Conservation (phyloP, 768 basidiomycete species). For the Pleurotus salmoneostramineus region DNA sequence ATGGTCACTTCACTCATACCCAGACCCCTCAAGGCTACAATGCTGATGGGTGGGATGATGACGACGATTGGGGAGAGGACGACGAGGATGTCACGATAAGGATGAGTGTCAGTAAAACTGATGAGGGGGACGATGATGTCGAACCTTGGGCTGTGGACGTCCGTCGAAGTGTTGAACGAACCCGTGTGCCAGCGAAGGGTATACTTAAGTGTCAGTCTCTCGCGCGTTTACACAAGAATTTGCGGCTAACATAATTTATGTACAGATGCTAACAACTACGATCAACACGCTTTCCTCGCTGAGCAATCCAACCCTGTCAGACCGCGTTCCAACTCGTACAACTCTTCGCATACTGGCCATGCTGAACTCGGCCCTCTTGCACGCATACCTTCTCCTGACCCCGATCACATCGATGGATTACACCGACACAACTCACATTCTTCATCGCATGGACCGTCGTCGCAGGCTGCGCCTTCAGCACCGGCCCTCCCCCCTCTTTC, state of each 20-base stretch:
- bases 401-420: conserved; percentile 85
- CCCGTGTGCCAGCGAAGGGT: conserved; percentile 66
- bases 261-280: conserved; percentile 65
- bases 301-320: conserved; percentile 47
- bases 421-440: conserved; percentile 63
- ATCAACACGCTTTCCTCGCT: conserved; percentile 52
- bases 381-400: conserved; percentile 78
- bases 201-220: conserved; percentile 80
- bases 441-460: conserved; percentile 29
- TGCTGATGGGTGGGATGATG: conserved; percentile 72
- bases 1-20: conserved; percentile 37
- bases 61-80: conserved; percentile 75
- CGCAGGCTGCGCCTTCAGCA: conserved; percentile 8
- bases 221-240: not conserved
- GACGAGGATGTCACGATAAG: conserved; percentile 77
- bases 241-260: not conserved
- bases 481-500: conserved; percentile 50
- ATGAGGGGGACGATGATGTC: conserved; percentile 54
- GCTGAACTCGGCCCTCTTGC: conserved; percentile 72
- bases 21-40: conserved; percentile 37
- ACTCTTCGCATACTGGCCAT: conserved; percentile 42
- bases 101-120: conserved; percentile 48
- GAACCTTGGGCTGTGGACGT: conserved; percentile 79
- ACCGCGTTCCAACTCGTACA: conserved; percentile 82
- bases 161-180: conserved; percentile 68